Base-by-base conservation (phyloP, 805 yeast species). In the Yarrowia sp. region DNA sequence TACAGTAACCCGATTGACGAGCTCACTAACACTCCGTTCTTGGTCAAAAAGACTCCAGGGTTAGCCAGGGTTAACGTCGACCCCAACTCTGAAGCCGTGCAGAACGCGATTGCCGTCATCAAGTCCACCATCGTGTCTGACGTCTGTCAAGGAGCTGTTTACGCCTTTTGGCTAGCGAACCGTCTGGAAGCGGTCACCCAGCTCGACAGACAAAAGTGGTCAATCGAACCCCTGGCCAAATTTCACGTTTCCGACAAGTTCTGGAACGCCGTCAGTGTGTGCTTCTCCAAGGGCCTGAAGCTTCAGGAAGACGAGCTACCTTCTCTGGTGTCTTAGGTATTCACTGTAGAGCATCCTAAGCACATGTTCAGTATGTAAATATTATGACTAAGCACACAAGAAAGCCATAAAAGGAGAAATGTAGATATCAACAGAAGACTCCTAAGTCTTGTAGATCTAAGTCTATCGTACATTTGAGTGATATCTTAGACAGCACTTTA, bases 181-280 rank as follows among this genome's bases (percentile, higher is more conserved):
- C 0, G 86, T 84, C 30, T 84, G 1, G 79, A 79, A 13, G 91
- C 90, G 0, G 74, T 86, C 12, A 75, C 79, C 12, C 81, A 79
- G 3, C 78, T 89, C 69, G 86, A 85, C 30, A 69, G 79, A 19
- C 80, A 82, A 47, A 77, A 76, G 79, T 80, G 3, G 78, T 84
- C 14, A 74, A 81, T 66, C 71, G 73, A 1, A 66, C 72, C 2
- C 77, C 88, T 0, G 86, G 84, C 3, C 85, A 19, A 83, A 84
- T 68, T 88, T 87, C 73, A 76, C 82, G 1, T 89, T 52, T 82
- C 89, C 1, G 93, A 89, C 36, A 80, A 77, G 69, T 81, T 86
- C 46, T 73, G 81, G 69, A 74, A 76, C 52, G 69, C 80, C n/a
- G 70, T 84, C 19, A 77, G 77, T 14, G 75, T 79, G 60, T 80